Base-by-base conservation (phyloP, 768 basidiomycete genomes). In the Sporobolomyces roseus region DNA sequence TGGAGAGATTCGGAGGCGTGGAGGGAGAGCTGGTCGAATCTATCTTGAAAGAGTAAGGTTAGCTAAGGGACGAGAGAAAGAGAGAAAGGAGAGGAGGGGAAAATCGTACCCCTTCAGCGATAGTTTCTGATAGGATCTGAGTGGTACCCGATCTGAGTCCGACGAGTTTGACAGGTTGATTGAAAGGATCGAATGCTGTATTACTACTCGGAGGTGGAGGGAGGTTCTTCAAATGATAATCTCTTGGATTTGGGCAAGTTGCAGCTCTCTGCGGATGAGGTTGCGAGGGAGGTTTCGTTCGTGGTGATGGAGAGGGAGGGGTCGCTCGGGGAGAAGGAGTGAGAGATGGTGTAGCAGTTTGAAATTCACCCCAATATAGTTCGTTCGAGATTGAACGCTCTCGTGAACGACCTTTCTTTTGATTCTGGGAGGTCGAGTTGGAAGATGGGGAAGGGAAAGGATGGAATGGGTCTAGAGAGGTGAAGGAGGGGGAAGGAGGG, bases 1-100 rank as follows among this genome's bases (percentile, higher is more conserved):
- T 10, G 82, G 81, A 0, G 87, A 83, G 23, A 93, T 84, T 6
- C 88, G 86, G 2, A 84, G 81, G 9, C 93, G 83, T 0, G 90
- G 85, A 0, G 91, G 88, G 1, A 93, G n/a, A n/a, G n/a, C n/a
- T n/a, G n/a, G n/a, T n/a, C n/a, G n/a, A n/a, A n/a, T n/a, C n/a
- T n/a, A n/a, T n/a, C n/a, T n/a, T n/a, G n/a, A n/a, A n/a, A n/a
- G n/a, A n/a, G n/a, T n/a, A n/a, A n/a, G n/a, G n/a, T n/a, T n/a
- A n/a, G n/a, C n/a, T n/a, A n/a, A n/a, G n/a, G n/a, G n/a, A n/a
- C n/a, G n/a, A n/a, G n/a, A n/a, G n/a, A n/a, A n/a, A n/a, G n/a
- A n/a, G n/a, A n/a, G n/a, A n/a, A n/a, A n/a, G n/a, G n/a, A n/a
- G n/a, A n/a, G n/a, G n/a, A n/a, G n/a, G 82, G 65, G 86, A 81